A percentile compares a stretch with the other conserved stretches of the same genome.
Evolutionary conservation across 2,329 filamentous ascomycete species (phyloP).

Genomic region (Fusarium scirpi): DNA sequence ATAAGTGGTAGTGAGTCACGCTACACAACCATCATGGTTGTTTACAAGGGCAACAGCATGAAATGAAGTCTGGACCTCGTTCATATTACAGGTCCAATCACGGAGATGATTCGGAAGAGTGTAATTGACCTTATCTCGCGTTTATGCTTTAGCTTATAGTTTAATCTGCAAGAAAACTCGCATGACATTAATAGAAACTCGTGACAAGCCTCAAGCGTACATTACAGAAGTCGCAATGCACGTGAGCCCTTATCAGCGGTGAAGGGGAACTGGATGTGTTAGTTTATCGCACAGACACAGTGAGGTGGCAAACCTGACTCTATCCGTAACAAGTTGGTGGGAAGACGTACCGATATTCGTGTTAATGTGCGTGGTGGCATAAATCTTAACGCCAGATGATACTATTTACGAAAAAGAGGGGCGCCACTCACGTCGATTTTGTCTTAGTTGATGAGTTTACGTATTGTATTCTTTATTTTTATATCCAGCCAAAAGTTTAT

Average conservation of each 20-base stretch:
- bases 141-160: slow-evolving; percentile 14
- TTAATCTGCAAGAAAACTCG: slow-evolving; percentile 19
- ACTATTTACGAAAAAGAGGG: slow-evolving; percentile 5
- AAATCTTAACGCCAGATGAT: slow-evolving; percentile 31
- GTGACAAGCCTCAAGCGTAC: neutral
- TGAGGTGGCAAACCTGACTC: slow-evolving; percentile 7
- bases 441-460: neutral
- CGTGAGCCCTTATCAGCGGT: slow-evolving; percentile 32
- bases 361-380: slow-evolving; percentile 27
- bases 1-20: slow-evolving; percentile 34
- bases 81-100: slow-evolving; percentile 9
- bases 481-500: slow-evolving; percentile 6
- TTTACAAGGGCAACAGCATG: slow-evolving; percentile 9
- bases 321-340: slow-evolving; percentile 6
- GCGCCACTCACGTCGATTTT: slow-evolving; percentile 32
- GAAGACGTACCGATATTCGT: slow-evolving; percentile 5
- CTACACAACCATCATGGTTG: slow-evolving; percentile 15
- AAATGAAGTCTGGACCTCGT: slow-evolving; percentile 18
- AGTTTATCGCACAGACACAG: slow-evolving; percentile 31
- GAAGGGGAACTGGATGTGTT: slow-evolving; percentile 4
- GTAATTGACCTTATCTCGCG: slow-evolving; percentile 12
- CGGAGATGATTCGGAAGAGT: slow-evolving; percentile 32
- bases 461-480: neutral
- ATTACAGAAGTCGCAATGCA: slow-evolving; percentile 4
- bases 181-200: slow-evolving; percentile 32